Percentiles rank a stretch among this genome's conserved stretches.
Conservation (phyloP, 495 filamentous ascomycete species). For the Penicillium egyptiacum region DNA sequence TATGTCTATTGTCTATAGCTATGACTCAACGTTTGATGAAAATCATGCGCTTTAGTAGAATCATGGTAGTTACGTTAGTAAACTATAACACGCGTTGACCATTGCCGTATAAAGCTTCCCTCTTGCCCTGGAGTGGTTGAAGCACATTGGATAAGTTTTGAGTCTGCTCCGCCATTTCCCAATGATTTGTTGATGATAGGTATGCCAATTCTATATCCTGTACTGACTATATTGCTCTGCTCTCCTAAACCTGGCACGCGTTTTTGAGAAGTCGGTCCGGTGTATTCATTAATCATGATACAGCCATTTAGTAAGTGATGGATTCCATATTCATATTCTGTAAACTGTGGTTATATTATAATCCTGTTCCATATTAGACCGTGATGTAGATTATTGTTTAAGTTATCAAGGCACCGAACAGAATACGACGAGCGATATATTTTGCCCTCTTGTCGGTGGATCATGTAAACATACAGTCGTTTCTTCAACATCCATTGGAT, state of each 20-base stretch:
- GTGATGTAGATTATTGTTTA: neutral
- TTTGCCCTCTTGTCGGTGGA: neutral
- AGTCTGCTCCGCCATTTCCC: neutral
- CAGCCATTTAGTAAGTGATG: neutral
- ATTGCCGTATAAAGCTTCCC: neutral
- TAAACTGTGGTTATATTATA: neutral
- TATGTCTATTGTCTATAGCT: conserved; percentile 23
- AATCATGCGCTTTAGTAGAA: neutral
- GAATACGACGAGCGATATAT: neutral
- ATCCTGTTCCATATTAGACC: neutral
- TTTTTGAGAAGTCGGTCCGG: neutral
- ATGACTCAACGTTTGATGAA: conserved; percentile 13
- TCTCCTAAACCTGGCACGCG: neutral
- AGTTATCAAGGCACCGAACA: neutral
- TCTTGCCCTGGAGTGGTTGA: neutral
- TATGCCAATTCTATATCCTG: neutral
- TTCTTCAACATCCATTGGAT: neutral
- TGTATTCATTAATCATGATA: neutral
- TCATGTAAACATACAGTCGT: neutral
- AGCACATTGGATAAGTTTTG: neutral
- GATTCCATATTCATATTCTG: neutral
- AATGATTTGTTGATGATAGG: neutral
- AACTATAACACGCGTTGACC: neutral
- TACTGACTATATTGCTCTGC: neutral
- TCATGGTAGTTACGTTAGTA: neutral